phyloP scores from a whole-genome alignment of 371 early-diverging fungal species.

The Syncephalastrum racemosum region DNA sequence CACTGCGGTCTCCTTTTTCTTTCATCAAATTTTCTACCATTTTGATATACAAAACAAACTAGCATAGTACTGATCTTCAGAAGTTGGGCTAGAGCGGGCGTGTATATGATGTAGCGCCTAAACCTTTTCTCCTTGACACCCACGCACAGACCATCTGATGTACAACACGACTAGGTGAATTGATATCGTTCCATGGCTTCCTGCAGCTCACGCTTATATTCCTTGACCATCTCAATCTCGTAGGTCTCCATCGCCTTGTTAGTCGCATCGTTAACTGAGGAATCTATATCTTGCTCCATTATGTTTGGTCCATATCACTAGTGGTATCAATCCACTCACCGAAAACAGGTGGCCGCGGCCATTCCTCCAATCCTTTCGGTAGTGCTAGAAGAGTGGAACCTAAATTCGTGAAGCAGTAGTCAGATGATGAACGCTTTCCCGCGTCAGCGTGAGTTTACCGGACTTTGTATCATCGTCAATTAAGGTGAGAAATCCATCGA shows the following conservation, averaged over 20 bases:
- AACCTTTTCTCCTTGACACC: too few species aligned
- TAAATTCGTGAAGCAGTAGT: background rate
- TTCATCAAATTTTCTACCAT: too few species aligned
- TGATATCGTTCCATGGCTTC: background rate
- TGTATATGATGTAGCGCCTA: too few species aligned
- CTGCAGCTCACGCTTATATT: constrained; percentile 3
- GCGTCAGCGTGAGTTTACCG: constrained; percentile 18
- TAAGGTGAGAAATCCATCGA: constrained; percentile 50
- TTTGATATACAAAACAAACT: too few species aligned
- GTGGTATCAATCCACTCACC: background rate
- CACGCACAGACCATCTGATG: too few species aligned
- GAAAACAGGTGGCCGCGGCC: background rate
- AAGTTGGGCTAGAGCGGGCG: too few species aligned
- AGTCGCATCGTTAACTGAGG: constrained; percentile 1
- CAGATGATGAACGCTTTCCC: background rate
- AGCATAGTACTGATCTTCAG: too few species aligned
- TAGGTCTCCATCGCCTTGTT: constrained; percentile 1
- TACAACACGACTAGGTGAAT: too few species aligned
- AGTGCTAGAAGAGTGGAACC: constrained; percentile 7
- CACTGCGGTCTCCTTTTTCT: too few species aligned
- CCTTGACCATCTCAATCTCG: constrained; percentile 1
- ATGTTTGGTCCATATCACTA: too few species aligned
- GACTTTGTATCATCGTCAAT: constrained; percentile 43
- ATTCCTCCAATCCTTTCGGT: constrained; percentile 9
- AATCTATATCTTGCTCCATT: background rate